Evolutionary conservation across 768 basidiomycete species (phyloP), one percentile per base, ranked within the genome.

Genomic region (Tulasnella sp.): DNA sequence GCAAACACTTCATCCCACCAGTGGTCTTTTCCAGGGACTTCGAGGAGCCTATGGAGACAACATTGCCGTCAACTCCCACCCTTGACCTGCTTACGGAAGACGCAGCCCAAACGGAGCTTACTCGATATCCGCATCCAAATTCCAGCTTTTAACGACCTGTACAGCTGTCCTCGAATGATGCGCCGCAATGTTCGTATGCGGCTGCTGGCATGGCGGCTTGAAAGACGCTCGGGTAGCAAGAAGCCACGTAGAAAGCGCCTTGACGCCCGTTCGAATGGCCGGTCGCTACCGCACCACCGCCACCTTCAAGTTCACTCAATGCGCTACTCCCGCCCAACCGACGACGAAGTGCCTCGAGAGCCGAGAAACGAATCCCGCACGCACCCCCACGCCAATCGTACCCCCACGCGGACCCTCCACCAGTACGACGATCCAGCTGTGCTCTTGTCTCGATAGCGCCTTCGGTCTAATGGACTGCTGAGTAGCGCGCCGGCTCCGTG

Each of bases 251-350:
- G 93, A 94, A 95, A 2, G 91, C 87, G 0, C 95, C 95, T 83
- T 96, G 96, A 16, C 95, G 95, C 37, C 95, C 95, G 83, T 98
- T 98, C 3, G 95, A 96, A 82, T 98, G 95, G 0, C 96, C 95
- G 44, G 95, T 85, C n/a, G 95, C 82, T 23, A 92, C 84, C 11
- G 90, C 88, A 32, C 23, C 42, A 3, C 37, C 32, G 0, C 61
- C 57, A 6, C 86, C 39, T 85, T 26, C 57, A 2, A n/a, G n/a
- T n/a, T n/a, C n/a, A n/a, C n/a, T n/a, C n/a, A n/a, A n/a, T n/a
- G n/a, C n/a, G n/a, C n/a, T n/a, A n/a, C n/a, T n/a, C n/a, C n/a
- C n/a, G n/a, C 57, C 13, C n/a, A 61, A 23, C n/a, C 80, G 46
- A 81, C 18, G 40, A 82, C 79, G 61, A 89, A 86, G 84, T 2